Base-by-base conservation (phyloP, 2,329 filamentous ascomycete species). In the Alternaria burnsii region DNA sequence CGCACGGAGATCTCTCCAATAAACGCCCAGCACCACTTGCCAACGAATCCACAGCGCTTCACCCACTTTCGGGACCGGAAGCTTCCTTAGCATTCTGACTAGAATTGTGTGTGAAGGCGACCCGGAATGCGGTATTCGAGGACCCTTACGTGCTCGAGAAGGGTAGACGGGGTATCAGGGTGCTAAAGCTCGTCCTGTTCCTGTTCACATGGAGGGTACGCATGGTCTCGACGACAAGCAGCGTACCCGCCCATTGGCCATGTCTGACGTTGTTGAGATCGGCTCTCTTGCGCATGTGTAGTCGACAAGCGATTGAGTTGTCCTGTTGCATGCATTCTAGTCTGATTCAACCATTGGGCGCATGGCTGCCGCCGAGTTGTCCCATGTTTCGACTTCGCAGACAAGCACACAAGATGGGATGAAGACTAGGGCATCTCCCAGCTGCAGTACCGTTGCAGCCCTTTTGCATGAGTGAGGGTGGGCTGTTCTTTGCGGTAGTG, bases 21-120 rank as follows among this genome's bases (percentile, higher is more conserved):
- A 75, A 72, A 75, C 73, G 74, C 74, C 71, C 73, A 68, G 65
- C 61, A 66, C 64, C 66, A 65, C 52, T 63, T 70, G 69, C 69
- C 73, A 73, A 71, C 67, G 68, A 70, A 72, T 63, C 64, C 66
- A 59, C 70, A 74, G 71, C 74, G 73, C 72, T 73, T 73, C 71
- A 58, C 52, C 54, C 56, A 61, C 62, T 52, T 58, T 68, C 67
- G 62, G 63, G 63, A 43, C 58, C 51, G 46, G 42, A 46, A 47
- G 54, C 51, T 50, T 52, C 48, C 47, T 26, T 59, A 57, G 50
- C 47, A 61, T 61, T 57, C 64, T 70, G 69, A 64, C 59, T 61
- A 66, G 63, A 67, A 62, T 59, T 63, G 22, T 43, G 43, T 40
- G 28, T 61, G 9, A 59, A 63, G 56, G 69, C 70, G 65, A 70